Evolutionary conservation across 768 basidiomycete species (phyloP), one percentile per base, ranked within the genome.

Genomic region (Auriscalpium orientale): DNA sequence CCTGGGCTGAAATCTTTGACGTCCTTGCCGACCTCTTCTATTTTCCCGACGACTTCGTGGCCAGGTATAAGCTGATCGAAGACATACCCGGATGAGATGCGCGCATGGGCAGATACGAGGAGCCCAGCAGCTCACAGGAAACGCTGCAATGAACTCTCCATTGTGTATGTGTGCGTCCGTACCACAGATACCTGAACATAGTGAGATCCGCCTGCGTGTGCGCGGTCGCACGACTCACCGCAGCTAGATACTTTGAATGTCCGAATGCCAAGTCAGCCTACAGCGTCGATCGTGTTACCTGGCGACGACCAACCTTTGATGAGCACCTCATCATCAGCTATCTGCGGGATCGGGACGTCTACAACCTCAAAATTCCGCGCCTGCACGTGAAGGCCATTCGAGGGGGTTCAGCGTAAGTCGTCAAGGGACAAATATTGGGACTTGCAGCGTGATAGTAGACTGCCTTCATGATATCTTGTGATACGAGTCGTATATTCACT

Each of bases 21-120:
- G 57, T 89, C 80, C 73, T 85, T 87, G 21, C 92, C 91, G 63
- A 89, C 74, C 60, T 84, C 81, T 28, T 85, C 81, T 53, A 92
- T 73, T 9, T 71, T 72, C 4, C 92, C 92, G 36, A 95, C 83
- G 44, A 79, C 80, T 71, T 87, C 87, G 61, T 89, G 85, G 2
- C 86, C 84, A 12, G 88, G 85, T 56, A 89, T 85, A 44, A 90
- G 75, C 79, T 84, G 28, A 61, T 6, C 37, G n/a, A 15, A 51
- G 2, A 10, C 13, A 37, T 21, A 35, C n/a, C 33, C 33, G 44
- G 20, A n/a, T 10, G 51, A 7, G 35, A 34, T 43, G 15, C 40
- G 18, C 38, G 46, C 13, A 52, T 10, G 28, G 12, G 7, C 28
- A 5, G 28, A 28, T 7, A 28, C 4, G 28, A 28, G 28, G 28